Evolutionary conservation across 2,329 filamentous ascomycete species (phyloP), one percentile per base, ranked within the genome.

Genomic region (Diaporthe vexans): DNA sequence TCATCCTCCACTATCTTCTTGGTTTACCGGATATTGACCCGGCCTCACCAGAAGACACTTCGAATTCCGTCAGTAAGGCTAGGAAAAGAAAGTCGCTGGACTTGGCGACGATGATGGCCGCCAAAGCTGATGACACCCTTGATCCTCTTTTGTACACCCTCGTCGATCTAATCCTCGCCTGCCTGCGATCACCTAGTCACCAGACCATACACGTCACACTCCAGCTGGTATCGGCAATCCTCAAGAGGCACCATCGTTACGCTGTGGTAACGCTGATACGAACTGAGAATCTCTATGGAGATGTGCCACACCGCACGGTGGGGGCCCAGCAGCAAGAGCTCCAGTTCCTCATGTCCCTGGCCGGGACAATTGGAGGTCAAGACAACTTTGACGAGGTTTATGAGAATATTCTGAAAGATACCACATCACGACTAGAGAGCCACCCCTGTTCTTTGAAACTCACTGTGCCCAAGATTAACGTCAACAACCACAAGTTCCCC

Each of bases 101-200:
- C 82, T 89, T 98, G 3, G 90, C 97, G 19, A 94, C 91, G 46
- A 93, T 95, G 83, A 91, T 95, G 81, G 92, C 94, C 4, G 88
- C 94, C 71, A 93, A 94, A 76, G 91, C 93, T 4, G 94, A 97
- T 72, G 87, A 90, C 19, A 89, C 94, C 13, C 89, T 89, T 35
- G 97, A 95, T 1, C 97, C 97, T 0, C 90, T 95, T 19, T 87
- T 99, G 0, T 99, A 98, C 86, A 98, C 97, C 80, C 86, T 99
- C 13, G 94, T 97, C 33, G 97, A 99, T 83, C 89, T 99, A 17
- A 93, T 98, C 40, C 88, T 97, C 3, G 94, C 95, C 48, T 97
- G 95, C 79, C 86, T 98, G 35, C 90, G 92, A 74, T 98, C 97
- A 0, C 88, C 90, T 58, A 98, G 97, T 79, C 90, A 94, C 70